Percentiles rank a stretch among this genome's conserved stretches.
Evolutionary conservation across 345 rosid genomes (phyloP).

Genomic region (Aethionema arabicum): DNA sequence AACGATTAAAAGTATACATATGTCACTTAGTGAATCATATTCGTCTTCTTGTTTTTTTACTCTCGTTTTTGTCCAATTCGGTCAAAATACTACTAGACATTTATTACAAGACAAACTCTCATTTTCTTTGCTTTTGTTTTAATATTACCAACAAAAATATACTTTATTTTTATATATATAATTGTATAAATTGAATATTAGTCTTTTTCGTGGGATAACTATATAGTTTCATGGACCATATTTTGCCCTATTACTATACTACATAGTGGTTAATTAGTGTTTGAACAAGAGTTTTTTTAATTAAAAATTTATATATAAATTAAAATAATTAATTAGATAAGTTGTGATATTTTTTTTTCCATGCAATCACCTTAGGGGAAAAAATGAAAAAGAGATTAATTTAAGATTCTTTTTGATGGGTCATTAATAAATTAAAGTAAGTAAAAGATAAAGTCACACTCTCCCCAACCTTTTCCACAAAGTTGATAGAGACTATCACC

Average conservation of each 20-base stretch:
- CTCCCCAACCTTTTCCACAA: slow-evolving; percentile 34
- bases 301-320: background rate
- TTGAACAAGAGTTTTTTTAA: too few relatives aligned
- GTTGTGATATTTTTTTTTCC: slow-evolving; percentile 17
- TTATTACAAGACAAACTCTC: slow-evolving; percentile 29
- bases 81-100: slow-evolving; percentile 36
- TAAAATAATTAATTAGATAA: background rate
- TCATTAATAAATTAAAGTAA: slow-evolving; percentile 29
- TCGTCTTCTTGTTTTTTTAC: slow-evolving; percentile 36
- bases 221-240: background rate
- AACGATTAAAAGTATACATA: slow-evolving; percentile 40
- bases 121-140: slow-evolving; percentile 18
- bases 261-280: too few relatives aligned
- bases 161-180: background rate
- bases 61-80: slow-evolving; percentile 25
- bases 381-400: slow-evolving; percentile 29
- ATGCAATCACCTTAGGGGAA: slow-evolving; percentile 19
- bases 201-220: background rate
- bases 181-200: background rate
- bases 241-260: too few relatives aligned
- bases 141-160: background rate
- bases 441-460: slow-evolving; percentile 37
- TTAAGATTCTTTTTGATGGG: slow-evolving; percentile 38
- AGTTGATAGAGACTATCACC: slow-evolving; percentile 30
- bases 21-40: slow-evolving; percentile 46